phyloP scores from a whole-genome alignment of 2,329 filamentous ascomycete species.

The Clarireedia hainanense region DNA sequence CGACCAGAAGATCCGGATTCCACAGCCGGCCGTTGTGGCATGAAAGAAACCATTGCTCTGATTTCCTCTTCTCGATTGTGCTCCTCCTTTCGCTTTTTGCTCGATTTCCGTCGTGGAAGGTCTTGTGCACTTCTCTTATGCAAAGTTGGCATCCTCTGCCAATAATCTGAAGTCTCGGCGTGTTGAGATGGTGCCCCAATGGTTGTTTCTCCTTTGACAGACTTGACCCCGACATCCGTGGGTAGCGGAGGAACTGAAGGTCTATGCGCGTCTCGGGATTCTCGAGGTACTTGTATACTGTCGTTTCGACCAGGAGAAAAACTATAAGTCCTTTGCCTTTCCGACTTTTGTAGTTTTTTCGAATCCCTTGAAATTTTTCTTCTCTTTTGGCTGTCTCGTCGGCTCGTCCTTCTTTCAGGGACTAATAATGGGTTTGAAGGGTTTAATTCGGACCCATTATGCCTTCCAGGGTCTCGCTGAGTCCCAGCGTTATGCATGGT shows the following conservation, averaged over 20 bases:
- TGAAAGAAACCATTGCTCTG: constrained; percentile 68
- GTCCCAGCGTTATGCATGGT: constrained; percentile 30
- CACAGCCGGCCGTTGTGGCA: constrained; percentile 55
- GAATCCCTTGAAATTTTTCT: constrained; percentile 29
- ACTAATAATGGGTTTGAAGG: constrained; percentile 19
- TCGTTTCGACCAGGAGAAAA: constrained; percentile 55
- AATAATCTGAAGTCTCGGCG: constrained; percentile 24
- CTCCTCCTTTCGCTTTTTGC: constrained; percentile 69
- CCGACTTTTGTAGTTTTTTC: constrained; percentile 36
- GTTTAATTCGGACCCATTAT: constrained; percentile 28
- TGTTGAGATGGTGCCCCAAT: constrained; percentile 21
- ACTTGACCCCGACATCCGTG: constrained; percentile 17
- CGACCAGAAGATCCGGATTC: constrained; percentile 53
- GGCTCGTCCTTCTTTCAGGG: constrained; percentile 30
- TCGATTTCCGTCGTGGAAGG: constrained; percentile 61
- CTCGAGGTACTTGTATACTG: constrained; percentile 37
- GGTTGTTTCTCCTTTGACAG: constrained; percentile 14
- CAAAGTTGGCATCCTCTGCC: constrained; percentile 44
- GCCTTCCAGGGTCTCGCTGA: constrained; percentile 22
- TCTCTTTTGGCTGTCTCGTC: constrained; percentile 24
- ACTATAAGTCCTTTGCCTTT: constrained; percentile 47
- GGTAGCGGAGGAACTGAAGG: constrained; percentile 26
- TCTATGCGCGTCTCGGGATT: constrained; percentile 26
- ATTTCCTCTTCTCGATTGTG: constrained; percentile 80
- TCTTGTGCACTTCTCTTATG: constrained; percentile 55